Evolutionary conservation across 768 basidiomycete genomes (phyloP).

Genomic region (Russula dissimulans): DNA sequence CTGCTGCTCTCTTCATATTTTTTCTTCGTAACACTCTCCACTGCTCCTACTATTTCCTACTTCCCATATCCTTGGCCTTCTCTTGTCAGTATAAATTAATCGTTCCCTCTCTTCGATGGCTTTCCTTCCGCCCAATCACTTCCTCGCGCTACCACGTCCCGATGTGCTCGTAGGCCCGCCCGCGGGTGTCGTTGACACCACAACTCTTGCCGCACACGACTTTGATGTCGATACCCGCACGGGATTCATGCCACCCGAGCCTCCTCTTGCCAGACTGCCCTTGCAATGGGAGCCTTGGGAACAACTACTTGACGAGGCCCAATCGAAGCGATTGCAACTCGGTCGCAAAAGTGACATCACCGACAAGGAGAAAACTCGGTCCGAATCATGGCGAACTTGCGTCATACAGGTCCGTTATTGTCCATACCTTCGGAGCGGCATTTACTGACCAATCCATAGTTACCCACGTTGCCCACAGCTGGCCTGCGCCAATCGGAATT

Average conservation of each 20-base stretch:
- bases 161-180: constrained; percentile 23
- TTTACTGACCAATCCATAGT: constrained; percentile 23
- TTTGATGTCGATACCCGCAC: constrained; percentile 89
- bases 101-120: neutral
- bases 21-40: no score
- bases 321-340: constrained; percentile 42
- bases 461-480: constrained; percentile 32
- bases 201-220: constrained; percentile 32
- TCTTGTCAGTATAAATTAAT: no score
- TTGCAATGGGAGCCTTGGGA: constrained; percentile 69
- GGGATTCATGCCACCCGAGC: constrained; percentile 83
- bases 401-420: constrained; percentile 31
- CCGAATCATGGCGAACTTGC: constrained; percentile 35
- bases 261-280: constrained; percentile 58
- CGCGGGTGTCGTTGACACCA: constrained; percentile 27
- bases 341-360: constrained; percentile 30
- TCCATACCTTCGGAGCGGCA: neutral
- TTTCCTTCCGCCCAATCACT: constrained; percentile 23
- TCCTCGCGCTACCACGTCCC: constrained; percentile 30
- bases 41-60: no score
- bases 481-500: constrained; percentile 34
- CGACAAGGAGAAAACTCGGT: constrained; percentile 26
- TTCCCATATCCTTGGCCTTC: no score
- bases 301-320: constrained; percentile 41
- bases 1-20: no score